Conservation (phyloP, 257 asterid species). For the Salvia rosmarinus region DNA sequence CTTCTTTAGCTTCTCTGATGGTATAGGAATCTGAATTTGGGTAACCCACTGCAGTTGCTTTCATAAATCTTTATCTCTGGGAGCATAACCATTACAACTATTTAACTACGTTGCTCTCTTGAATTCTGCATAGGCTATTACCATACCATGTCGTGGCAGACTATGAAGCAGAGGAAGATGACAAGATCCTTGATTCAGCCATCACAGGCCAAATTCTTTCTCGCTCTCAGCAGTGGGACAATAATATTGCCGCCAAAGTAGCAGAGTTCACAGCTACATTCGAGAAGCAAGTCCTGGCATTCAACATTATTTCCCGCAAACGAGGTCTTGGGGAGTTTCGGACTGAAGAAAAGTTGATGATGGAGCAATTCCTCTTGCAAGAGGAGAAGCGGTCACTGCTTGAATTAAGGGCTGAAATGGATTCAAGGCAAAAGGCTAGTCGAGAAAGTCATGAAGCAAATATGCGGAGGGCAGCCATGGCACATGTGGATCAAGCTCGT, state of each 20-base stretch:
- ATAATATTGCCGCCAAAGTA: constrained; percentile 90
- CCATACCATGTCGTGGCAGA: constrained; percentile 99
- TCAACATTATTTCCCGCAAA: constrained; percentile 84
- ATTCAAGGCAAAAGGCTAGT: constrained; percentile 60
- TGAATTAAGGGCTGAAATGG: constrained; percentile 71
- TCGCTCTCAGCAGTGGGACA: constrained; percentile 99
- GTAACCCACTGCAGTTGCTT: background rate
- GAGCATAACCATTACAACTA: background rate
- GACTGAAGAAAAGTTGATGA: constrained; percentile 94
- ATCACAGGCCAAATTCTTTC: constrained; percentile 81
- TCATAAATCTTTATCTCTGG: background rate
- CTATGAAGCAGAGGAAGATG: constrained; percentile 99
- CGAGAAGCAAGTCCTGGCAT: constrained; percentile 97
- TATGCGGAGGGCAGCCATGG: constrained; percentile 81
- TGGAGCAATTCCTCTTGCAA: constrained; percentile 84
- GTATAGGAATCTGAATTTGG: background rate
- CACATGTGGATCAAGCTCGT: constrained; percentile 64
- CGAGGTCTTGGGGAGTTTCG: constrained; percentile 88
- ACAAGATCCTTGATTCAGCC: constrained; percentile 95
- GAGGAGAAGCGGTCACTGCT: constrained; percentile 70
- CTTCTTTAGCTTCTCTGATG: constrained; percentile 2
- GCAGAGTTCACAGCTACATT: constrained; percentile 96
- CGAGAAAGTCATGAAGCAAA: constrained; percentile 70
- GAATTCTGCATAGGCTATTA: constrained; percentile 61
- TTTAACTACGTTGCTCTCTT: constrained; percentile 9